Base-by-base conservation (phyloP, 805 yeast genomes). In the Sungouiella blattae region DNA sequence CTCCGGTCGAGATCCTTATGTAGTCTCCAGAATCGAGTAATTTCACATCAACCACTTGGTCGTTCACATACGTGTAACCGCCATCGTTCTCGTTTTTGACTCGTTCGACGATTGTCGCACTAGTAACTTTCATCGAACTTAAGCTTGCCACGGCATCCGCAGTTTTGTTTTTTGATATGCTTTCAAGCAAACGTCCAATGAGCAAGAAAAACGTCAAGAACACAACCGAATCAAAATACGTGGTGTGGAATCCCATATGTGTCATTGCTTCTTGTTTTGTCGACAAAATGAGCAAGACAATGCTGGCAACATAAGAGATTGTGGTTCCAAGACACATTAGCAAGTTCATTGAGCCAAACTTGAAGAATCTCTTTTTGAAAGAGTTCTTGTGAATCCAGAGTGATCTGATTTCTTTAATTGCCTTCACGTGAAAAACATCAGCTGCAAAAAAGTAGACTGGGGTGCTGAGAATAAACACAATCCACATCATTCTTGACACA, bases 161-260 rank as follows among this genome's bases (percentile, higher is more conserved):
- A 1, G 89, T 81, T 49, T 78, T 78, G 20, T 71, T 65, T 51
- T 82, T 84, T 1, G 89, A 77, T 44, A 71, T 70, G 18, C 81
- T 68, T 55, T 84, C 91, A 31, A 84, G 63, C 18, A 80, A 61
- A 28, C 87, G 69, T 1, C 94, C 94, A 39, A 82, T 76, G 31
- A 84, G 64, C 37, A 84, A 59, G 57, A 84, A 84, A 49, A 84
- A 77, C 0, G 88, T 74, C 44, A 84, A 64, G 50, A 84, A 84
- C 3, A 84, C 86, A 18, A 83, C 91, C 4, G 89, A 79, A 50
- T 84, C 94, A 52, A 84, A 84, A 49, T 81, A 84, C 0, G 85
- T 79, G 4, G 87, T 80, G 11, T 76, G 69, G 39, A 70, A 69
- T 1, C 77, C 82, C 50, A 44, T 47, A n/a, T 44, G 32, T 3